Conservation (phyloP, 2,329 filamentous ascomycete genomes). For the Fusarium sulawesiense region DNA sequence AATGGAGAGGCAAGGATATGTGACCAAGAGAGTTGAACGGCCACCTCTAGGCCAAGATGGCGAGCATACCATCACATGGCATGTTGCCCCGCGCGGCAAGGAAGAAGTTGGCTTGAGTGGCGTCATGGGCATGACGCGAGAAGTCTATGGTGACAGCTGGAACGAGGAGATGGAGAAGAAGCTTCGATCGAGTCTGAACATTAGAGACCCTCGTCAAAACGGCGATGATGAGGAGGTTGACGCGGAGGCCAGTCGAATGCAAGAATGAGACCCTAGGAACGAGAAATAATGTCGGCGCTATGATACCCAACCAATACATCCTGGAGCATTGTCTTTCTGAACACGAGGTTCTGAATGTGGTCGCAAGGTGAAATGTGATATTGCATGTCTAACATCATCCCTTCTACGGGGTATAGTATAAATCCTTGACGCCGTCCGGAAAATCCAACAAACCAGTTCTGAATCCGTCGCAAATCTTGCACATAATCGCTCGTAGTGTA, state of each 20-base stretch:
- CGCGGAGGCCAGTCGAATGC: conserved; percentile 28
- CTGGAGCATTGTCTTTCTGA: background rate
- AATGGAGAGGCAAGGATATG: conserved; percentile 85
- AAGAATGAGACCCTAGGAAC: conserved; percentile 4
- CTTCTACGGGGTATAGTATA: conserved; percentile 38
- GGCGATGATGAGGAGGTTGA: conserved; percentile 42
- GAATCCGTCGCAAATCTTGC: background rate
- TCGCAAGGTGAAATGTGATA: conserved; percentile 1
- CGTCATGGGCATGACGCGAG: conserved; percentile 75
- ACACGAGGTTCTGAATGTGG: background rate
- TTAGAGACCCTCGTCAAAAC: conserved; percentile 50
- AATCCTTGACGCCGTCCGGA: conserved; percentile 39
- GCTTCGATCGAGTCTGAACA: conserved; percentile 70
- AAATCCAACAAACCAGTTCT: conserved; percentile 5
- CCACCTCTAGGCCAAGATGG: conserved; percentile 65
- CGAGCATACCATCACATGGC: conserved; percentile 83
- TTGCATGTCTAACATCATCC: conserved; percentile 21
- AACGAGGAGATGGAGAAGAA: conserved; percentile 68
- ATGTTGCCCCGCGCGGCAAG: conserved; percentile 85
- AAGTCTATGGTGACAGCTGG: conserved; percentile 65
- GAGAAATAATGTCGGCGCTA: conserved; percentile 13
- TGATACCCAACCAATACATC: conserved; percentile 39
- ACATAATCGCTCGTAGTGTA: background rate
- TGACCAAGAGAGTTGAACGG: conserved; percentile 78
- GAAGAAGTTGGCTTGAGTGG: conserved; percentile 84